Base-by-base conservation (phyloP, 2,329 filamentous ascomycete species). In the Aspergillus awamori region DNA sequence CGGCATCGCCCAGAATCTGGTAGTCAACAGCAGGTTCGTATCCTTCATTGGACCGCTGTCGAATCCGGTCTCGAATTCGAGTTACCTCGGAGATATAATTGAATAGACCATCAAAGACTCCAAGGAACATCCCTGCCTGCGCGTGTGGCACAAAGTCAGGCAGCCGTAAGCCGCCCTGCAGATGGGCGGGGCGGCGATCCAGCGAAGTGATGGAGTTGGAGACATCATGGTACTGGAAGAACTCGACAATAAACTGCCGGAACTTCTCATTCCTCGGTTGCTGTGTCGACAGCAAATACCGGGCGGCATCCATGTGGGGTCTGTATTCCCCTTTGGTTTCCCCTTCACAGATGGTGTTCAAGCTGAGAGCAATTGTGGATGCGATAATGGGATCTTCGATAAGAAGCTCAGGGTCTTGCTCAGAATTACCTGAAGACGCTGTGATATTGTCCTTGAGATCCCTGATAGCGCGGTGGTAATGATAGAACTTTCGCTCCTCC, bases 41-140 rank as follows among this genome's bases (percentile, higher is more conserved):
- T 3, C 85, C 79, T 57, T 84, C 72, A 57, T 82, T 78, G 67
- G 92, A 88, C 55, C 91, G 87, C 33, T 81, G 80, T 5, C 93
- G 86, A 63, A 96, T 90, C 2, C 83, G 83, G 74, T 93, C 89
- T 45, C 92, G 86, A 39, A 97, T 85, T 11, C 86, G 85, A 1
- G 91, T 92, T 62, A 96, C 94, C 69, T 91, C 87, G 7, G 89
- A 89, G 30, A 97, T 87, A 71, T 90, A 88, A 36, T 85, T 84
- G 72, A 96, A 93, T 2, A 97, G 81, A 1, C 91, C 91, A 69
- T 97, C 92, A 43, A 90, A 87, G 26, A 96, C 89, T 22, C 93
- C 93, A 5, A 96, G 81, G 4, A 96, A 81, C n/a, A 80, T 82
- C 8, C 83, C 84, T 2, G 83, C 84, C 65, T 84, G 81, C 1